Percentiles rank a stretch among this genome's conserved stretches.
Evolutionary conservation across 441 rosid genomes (phyloP).

Genomic region (Erodium trifolium): DNA sequence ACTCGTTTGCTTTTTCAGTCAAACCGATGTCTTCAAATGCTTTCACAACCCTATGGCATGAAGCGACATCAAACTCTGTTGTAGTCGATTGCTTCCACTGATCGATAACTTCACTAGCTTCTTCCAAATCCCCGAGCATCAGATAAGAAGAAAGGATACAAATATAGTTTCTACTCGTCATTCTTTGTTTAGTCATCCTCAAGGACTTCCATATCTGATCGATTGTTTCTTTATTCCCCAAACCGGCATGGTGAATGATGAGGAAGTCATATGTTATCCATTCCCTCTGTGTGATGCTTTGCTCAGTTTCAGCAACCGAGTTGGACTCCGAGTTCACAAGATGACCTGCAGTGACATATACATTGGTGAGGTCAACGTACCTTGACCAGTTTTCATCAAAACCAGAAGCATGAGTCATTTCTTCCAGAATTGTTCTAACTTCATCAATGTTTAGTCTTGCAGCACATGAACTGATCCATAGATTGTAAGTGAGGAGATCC

Average conservation of each 20-base stretch:
- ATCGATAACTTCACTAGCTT: constrained; percentile 60
- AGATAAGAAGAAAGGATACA: constrained; percentile 67
- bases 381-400: constrained; percentile 54
- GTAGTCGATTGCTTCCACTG: constrained; percentile 73
- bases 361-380: constrained; percentile 40
- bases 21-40: constrained; percentile 45
- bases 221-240: constrained; percentile 62
- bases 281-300: constrained; percentile 57
- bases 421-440: constrained; percentile 52
- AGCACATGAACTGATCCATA: constrained; percentile 86
- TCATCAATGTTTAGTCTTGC: constrained; percentile 48
- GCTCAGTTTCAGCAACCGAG: constrained; percentile 53
- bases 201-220: constrained; percentile 88
- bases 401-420: constrained; percentile 45
- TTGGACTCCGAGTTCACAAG: constrained; percentile 37
- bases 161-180: constrained; percentile 71
- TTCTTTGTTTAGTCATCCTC: constrained; percentile 68
- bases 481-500: constrained; percentile 78
- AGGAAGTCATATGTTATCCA: constrained; percentile 91
- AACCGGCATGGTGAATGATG: constrained; percentile 58
- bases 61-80: constrained; percentile 44
- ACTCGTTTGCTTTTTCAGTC: constrained; percentile 38
- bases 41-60: constrained; percentile 49
- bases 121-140: constrained; percentile 64
- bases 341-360: constrained; percentile 48